Evolutionary conservation across 345 rosid species (phyloP), one percentile per base, ranked within the genome.

Genomic region (Pelargonium nanum): DNA sequence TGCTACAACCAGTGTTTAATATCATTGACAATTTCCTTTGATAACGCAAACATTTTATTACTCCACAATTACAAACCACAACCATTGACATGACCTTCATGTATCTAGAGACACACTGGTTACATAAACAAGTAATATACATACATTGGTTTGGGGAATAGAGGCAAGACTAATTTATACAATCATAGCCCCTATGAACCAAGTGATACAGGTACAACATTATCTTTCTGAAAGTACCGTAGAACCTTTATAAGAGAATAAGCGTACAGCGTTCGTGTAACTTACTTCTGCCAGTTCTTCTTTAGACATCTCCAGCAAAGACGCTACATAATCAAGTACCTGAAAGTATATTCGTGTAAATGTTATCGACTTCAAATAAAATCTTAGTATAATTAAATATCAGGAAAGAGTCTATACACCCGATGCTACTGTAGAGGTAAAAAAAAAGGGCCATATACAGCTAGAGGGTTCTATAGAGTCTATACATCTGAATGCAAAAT

Each of bases 251-350:
- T 78, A 88, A 26, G 95, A 83, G 76, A 89, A 89, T 22, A 92
- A 44, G 45, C 71, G 78, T 22, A 83, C 56, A 0, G 93, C 81
- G 44, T 92, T 92, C 56, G 12, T 59, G 25, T 75, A 92, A 65
- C 84, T 92, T 60, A 65, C 69, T 16, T 82, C 81, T 0, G 86
- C 96, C 24, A 92, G 73, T 79, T 86, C 91, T 60, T 87, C 89
- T 17, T 70, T 73, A 45, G 74, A 57, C 77, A 77, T 75, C 56
- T 85, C 93, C 7, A 87, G 77, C 78, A 92, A 74, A 30, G 74
- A 65, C 6, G 96, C 82, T 20, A 87, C 91, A 59, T 85, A 78
- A 21, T 34, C 61, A 1, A 89, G 85, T 24, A 92, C 89, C 94
- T 89, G 77, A 4, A 64, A 62, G 19, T 56, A 58, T 21, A 44